Conservation (phyloP, 2,329 filamentous ascomycete species). For the Fusarium concolor region DNA sequence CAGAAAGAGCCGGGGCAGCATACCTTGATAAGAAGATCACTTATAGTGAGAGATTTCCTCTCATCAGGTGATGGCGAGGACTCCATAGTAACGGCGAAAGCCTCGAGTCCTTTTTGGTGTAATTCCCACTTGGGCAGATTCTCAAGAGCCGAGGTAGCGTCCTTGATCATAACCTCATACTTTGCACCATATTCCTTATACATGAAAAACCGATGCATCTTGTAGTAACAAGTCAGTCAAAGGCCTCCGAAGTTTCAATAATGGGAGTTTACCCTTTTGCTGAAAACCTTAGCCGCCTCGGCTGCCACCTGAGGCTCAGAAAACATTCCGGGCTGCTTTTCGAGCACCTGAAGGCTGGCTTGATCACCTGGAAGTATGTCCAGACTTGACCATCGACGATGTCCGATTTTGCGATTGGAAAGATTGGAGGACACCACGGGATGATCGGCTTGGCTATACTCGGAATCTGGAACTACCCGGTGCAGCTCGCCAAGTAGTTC, state of each 20-base stretch:
- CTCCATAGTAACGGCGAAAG: conserved; percentile 78
- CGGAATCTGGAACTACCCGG: conserved; percentile 74
- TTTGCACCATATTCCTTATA: conserved; percentile 95
- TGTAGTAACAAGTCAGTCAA: neutral
- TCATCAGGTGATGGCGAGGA: conserved; percentile 71
- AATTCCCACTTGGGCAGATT: conserved; percentile 79
- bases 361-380: conserved; percentile 59
- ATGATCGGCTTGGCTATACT: conserved; percentile 62
- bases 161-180: conserved; percentile 86
- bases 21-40: conserved; percentile 92
- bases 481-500: conserved; percentile 82
- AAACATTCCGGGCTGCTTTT: conserved; percentile 62
- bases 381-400: conserved; percentile 62
- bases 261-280: conserved; percentile 61
- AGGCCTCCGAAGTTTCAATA: neutral
- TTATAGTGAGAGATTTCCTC: conserved; percentile 83
- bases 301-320: conserved; percentile 70
- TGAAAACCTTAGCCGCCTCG: conserved; percentile 71
- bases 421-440: conserved; percentile 20
- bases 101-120: conserved; percentile 88
- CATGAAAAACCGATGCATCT: conserved; percentile 85
- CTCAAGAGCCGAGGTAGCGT: conserved; percentile 76
- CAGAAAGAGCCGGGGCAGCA: neutral
- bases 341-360: conserved; percentile 55
- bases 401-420: conserved; percentile 39